These are phyloP conservation scores for Epichloe scottii DNA, from an alignment of 2,329 filamentous ascomycete species.

Conservation along the genomic window DNA sequence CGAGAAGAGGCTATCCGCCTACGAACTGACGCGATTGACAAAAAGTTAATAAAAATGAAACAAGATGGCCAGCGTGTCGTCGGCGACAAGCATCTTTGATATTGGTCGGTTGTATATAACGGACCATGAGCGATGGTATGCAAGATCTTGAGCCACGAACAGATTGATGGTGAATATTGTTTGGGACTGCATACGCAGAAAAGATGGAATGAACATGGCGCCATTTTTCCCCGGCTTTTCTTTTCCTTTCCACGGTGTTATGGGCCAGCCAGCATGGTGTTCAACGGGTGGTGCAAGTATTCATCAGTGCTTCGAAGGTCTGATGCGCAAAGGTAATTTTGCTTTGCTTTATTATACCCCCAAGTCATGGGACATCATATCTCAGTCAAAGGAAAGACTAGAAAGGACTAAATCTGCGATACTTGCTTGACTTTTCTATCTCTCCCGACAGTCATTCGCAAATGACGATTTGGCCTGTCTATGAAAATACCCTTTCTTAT, in stretches of 20 bases:
- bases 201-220: background rate
- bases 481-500: constrained; percentile 45
- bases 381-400: background rate
- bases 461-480: constrained; percentile 38
- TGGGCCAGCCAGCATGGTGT: constrained; percentile 1
- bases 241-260: background rate
- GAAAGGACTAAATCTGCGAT: background rate
- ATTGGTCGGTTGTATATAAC: background rate
- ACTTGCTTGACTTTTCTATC: constrained; percentile 38
- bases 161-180: background rate
- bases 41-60: constrained; percentile 41
- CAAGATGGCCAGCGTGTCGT: constrained; percentile 45
- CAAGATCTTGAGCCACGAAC: background rate
- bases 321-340: background rate
- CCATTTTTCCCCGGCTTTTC: background rate
- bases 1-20: constrained; percentile 41
- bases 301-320: background rate
- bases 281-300: background rate
- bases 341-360: constrained; percentile 5
- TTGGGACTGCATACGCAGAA: background rate
- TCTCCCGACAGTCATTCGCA: constrained; percentile 48
- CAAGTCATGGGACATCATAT: background rate
- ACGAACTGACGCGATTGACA: constrained; percentile 40
- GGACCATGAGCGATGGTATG: background rate
- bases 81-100: constrained; percentile 23